phyloP scores from a whole-genome alignment of 2,329 filamentous ascomycete species.

The Akanthomyces dipterigenus region DNA sequence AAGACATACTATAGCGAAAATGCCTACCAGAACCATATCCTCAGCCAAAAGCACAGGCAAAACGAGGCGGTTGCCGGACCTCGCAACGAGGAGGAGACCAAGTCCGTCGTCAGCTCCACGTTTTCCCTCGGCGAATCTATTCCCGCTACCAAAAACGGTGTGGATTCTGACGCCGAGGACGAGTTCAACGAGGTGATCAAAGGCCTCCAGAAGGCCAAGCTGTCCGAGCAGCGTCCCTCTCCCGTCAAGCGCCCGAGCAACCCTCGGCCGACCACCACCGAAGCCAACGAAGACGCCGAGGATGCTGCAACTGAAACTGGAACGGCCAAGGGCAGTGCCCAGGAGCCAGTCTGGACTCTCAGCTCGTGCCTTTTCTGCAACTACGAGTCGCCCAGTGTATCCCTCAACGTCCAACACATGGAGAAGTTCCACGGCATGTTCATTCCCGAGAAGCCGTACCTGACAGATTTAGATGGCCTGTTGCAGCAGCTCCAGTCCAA shows the following conservation, averaged over 20 bases:
- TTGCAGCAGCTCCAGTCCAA: conserved; percentile 72
- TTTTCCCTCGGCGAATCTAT: conserved; percentile 85
- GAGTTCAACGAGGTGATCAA: conserved; percentile 75
- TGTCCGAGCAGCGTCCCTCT: conserved; percentile 45
- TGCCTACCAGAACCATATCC: conserved; percentile 86
- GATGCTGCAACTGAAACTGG: conserved; percentile 35
- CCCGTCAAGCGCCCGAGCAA: conserved; percentile 50
- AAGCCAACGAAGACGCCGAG: conserved; percentile 41
- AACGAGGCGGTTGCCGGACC: conserved; percentile 43
- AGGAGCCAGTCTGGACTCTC: conserved; percentile 36
- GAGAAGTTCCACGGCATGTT: conserved; percentile 91
- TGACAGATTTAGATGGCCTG: conserved; percentile 76
- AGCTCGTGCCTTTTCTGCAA: conserved; percentile 85
- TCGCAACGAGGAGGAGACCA: conserved; percentile 57
- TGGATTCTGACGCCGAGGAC: conserved; percentile 63
- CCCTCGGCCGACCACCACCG: conserved; percentile 40
- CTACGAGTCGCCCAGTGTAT: conserved; percentile 66
- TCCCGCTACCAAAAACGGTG: conserved; percentile 35
- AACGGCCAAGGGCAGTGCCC: conserved; percentile 21
- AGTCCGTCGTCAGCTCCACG: conserved; percentile 81
- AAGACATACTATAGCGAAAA: conserved; percentile 97
- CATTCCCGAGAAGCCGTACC: conserved; percentile 79
- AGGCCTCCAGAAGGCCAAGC: conserved; percentile 66
- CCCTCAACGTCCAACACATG: conserved; percentile 85
- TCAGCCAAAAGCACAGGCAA: conserved; percentile 78